phyloP scores from a whole-genome alignment of 805 yeast species.

The Myxozyma melibiosi region DNA sequence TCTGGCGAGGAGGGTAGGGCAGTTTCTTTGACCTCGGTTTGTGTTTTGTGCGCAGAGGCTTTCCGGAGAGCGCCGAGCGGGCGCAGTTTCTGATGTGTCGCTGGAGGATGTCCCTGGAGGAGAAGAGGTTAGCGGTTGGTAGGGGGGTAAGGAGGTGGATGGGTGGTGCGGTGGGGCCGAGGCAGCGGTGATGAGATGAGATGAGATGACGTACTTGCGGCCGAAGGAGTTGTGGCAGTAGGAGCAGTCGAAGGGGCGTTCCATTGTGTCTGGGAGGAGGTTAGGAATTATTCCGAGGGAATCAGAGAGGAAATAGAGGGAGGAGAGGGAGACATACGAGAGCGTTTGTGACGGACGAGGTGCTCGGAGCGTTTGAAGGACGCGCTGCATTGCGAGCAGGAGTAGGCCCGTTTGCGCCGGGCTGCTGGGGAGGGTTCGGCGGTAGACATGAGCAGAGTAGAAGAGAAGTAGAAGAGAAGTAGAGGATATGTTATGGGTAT shows the following conservation, averaged over 20 bases:
- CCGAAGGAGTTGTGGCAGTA: conserved; percentile 27
- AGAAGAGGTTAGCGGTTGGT: neutral
- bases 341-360: conserved; percentile 59
- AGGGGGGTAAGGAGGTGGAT: no score
- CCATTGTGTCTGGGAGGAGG: conserved; percentile 55
- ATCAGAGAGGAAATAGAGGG: neutral
- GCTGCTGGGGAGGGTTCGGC: neutral
- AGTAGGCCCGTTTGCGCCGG: neutral
- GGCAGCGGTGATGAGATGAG: no score
- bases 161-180: no score
- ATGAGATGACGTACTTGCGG: conserved; percentile 30
- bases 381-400: conserved; percentile 14
- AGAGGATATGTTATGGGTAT: neutral
- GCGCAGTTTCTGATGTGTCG: conserved; percentile 9
- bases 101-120: conserved; percentile 3
- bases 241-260: conserved; percentile 61
- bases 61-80: neutral
- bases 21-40: conserved; percentile 6
- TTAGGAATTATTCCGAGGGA: no score
- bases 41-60: neutral
- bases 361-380: conserved; percentile 45
- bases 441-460: neutral
- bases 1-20: conserved; percentile 1
- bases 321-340: conserved; percentile 45
- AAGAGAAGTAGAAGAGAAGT: neutral